Conservation (phyloP, 2,329 filamentous ascomycete genomes). For the Sclerotinia subarctica region DNA sequence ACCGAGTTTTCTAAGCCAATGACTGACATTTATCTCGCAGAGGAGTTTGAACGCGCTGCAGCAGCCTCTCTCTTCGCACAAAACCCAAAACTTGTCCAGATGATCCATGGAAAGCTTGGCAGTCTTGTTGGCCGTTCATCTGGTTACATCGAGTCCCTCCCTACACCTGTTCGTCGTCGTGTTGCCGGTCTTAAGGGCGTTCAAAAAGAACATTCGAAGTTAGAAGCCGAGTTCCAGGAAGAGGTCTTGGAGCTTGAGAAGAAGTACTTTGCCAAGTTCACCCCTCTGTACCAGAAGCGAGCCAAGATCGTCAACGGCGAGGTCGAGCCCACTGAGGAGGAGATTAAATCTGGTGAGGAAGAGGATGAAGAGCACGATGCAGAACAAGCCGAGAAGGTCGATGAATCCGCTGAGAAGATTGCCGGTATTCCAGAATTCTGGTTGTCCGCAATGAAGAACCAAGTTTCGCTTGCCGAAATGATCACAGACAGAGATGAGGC, state of each 20-base stretch:
- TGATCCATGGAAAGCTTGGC: constrained; percentile 97
- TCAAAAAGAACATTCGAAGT: constrained; percentile 97
- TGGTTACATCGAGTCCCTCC: constrained; percentile 96
- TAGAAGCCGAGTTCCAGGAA: constrained; percentile 97
- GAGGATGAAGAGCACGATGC: constrained; percentile 59
- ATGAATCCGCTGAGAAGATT: constrained; percentile 50
- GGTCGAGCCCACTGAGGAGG: constrained; percentile 79
- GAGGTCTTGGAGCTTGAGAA: constrained; percentile 98
- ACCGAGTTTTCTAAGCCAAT: constrained; percentile 31
- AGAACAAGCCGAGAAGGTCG: constrained; percentile 48
- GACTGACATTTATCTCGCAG: constrained; percentile 47
- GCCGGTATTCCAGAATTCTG: constrained; percentile 97
- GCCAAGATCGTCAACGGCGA: constrained; percentile 86
- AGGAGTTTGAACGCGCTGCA: constrained; percentile 82
- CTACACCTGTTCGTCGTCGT: constrained; percentile 82
- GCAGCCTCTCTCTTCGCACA: constrained; percentile 92
- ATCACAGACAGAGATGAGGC: constrained; percentile 97
- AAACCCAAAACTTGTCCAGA: constrained; percentile 89
- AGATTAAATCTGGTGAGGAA: constrained; percentile 82
- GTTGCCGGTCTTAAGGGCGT: constrained; percentile 96
- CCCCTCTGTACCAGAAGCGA: constrained; percentile 93
- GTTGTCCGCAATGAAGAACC: constrained; percentile 99
- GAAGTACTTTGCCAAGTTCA: constrained; percentile 99
- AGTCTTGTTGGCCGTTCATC: constrained; percentile 92
- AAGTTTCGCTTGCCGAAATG: constrained; percentile 94